These are phyloP conservation scores for Metschnikowia koreensis DNA, from an alignment of 805 yeast species.

Conservation along the genomic window DNA sequence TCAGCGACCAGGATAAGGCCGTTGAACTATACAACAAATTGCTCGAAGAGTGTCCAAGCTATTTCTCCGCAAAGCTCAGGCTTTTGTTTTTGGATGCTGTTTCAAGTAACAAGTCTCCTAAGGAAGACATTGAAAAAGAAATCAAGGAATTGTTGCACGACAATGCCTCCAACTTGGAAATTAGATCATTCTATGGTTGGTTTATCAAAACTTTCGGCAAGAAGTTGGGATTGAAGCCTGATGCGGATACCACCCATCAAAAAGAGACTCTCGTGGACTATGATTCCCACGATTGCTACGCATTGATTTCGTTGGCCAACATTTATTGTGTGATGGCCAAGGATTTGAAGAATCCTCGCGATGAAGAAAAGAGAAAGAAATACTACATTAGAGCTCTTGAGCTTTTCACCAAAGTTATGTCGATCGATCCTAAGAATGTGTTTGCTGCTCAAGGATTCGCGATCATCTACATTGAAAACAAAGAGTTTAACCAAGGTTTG, in stretches of 20 bases:
- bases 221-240: conserved; percentile 46
- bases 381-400: conserved; percentile 90
- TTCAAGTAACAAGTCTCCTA: conserved; percentile 33
- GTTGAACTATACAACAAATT: conserved; percentile 51
- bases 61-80: conserved; percentile 74
- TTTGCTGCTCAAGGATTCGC: conserved; percentile 99
- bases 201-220: conserved; percentile 62
- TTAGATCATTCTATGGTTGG: conserved; percentile 93
- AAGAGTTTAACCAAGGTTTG: conserved; percentile 70
- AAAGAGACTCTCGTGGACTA: conserved; percentile 78
- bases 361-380: conserved; percentile 55
- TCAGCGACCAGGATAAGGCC: conserved; percentile 35
- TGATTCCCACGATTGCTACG: conserved; percentile 87
- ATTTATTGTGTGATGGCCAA: conserved; percentile 80
- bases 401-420: conserved; percentile 81
- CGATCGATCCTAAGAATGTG: conserved; percentile 78
- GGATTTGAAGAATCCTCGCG: conserved; percentile 59
- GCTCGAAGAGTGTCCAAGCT: conserved; percentile 61
- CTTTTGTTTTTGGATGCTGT: conserved; percentile 59
- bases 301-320: conserved; percentile 86
- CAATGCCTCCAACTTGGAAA: conserved; percentile 66
- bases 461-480: conserved; percentile 83
- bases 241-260: conserved; percentile 73
- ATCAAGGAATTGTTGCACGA: conserved; percentile 53
- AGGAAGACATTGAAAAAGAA: conserved; percentile 50